Percentiles rank a stretch among this genome's conserved stretches.
Evolutionary conservation across 108 stramenopile species (phyloP).

Genomic region (Nitzschia sp.): DNA sequence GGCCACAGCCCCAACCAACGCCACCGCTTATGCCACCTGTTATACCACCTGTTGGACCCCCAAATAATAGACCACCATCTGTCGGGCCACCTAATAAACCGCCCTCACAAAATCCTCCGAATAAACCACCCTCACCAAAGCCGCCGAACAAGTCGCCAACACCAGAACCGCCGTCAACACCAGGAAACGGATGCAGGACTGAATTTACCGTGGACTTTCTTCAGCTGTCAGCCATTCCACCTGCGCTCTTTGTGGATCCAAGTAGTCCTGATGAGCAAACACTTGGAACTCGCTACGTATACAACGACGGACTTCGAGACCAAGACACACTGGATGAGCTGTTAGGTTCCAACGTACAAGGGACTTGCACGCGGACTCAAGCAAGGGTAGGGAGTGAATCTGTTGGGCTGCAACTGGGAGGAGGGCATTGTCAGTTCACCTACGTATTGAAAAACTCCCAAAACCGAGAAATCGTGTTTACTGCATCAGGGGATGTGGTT

Average conservation of each 20-base stretch:
- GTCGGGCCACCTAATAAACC: too few species aligned
- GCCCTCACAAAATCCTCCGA: too few species aligned
- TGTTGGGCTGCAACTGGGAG: conserved; percentile 23
- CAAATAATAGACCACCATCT: too few species aligned
- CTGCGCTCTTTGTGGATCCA: conserved; percentile 23
- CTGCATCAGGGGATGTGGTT: conserved; percentile 15
- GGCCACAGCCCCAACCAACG: too few species aligned
- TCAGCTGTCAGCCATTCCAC: conserved; percentile 23
- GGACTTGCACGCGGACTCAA: conserved; percentile 25
- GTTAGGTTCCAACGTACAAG: conserved; percentile 4
- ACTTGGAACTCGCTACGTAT: conserved; percentile 27
- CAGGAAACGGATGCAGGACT: not conserved
- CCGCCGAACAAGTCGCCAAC: too few species aligned
- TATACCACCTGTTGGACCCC: too few species aligned
- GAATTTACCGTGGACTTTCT: conserved; percentile 12
- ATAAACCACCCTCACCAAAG: too few species aligned
- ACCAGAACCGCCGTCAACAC: not conserved
- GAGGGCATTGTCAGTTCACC: conserved; percentile 14
- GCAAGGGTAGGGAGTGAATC: conserved; percentile 8
- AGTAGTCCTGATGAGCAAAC: conserved; percentile 11
- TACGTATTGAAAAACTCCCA: conserved; percentile 7
- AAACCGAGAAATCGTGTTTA: conserved; percentile 17
- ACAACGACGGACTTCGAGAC: conserved; percentile 29
- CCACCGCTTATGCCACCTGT: too few species aligned
- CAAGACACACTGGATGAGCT: conserved; percentile 17